Conservation (phyloP, 1,284 basidiomycete species). For the Heterobasidion irregulare region DNA sequence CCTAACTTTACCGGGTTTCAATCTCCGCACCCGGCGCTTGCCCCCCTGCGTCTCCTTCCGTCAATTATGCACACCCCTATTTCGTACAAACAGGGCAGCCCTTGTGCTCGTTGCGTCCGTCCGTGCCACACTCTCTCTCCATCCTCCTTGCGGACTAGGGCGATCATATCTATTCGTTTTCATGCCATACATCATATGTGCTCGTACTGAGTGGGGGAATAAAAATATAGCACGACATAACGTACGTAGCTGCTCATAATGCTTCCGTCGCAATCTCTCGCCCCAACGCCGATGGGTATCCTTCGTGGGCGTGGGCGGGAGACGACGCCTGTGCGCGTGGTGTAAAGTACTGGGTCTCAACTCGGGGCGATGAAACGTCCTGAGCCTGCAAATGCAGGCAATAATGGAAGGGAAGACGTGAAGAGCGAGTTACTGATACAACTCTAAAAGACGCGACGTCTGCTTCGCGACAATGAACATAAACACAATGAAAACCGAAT, state of each 20-base stretch:
- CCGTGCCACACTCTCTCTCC: background rate
- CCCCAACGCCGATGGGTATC: constrained; percentile 1
- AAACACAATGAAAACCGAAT: background rate
- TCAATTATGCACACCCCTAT: constrained; percentile 9
- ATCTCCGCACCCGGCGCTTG: constrained; percentile 27
- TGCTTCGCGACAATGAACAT: background rate
- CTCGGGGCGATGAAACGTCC: background rate
- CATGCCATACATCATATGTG: constrained; percentile 7
- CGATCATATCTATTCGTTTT: background rate
- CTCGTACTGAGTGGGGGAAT: constrained; percentile 4
- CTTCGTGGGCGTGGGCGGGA: constrained; percentile 6
- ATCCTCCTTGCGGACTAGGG: constrained; percentile 8
- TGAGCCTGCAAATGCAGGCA: background rate
- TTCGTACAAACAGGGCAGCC: background rate
- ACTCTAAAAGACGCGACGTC: background rate
- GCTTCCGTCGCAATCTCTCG: background rate
- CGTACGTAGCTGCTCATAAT: background rate
- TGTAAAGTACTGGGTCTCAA: constrained; percentile 1
- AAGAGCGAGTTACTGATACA: background rate
- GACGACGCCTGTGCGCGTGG: constrained; percentile 2
- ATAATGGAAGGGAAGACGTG: background rate
- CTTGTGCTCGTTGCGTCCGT: background rate
- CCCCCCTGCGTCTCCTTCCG: constrained; percentile 4
- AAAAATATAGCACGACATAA: constrained; percentile 11
- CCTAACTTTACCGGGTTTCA: constrained; percentile 21